Evolutionary conservation across 805 yeast species (phyloP), one percentile per base, ranked within the genome.

Genomic region (Zygotorulaspora florentina): DNA sequence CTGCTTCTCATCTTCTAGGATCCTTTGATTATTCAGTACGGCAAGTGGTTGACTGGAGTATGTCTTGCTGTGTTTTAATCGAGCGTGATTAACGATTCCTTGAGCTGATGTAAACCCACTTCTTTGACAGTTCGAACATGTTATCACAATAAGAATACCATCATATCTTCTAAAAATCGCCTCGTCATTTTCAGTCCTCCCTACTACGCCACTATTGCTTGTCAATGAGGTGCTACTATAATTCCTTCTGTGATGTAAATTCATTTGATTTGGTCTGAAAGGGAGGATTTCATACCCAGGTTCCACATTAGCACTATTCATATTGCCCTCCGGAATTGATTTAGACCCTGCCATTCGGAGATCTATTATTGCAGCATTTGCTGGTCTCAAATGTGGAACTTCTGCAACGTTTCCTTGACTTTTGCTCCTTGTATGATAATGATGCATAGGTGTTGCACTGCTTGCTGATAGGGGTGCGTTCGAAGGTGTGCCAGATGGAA

Each of bases 101-200:
- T 86, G 93, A 0, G 89, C 87, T 11, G 85, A 78, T 8, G 87
- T 81, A 58, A 86, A 86, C 50, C 84, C 85, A 35, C 80, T 73
- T 42, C 90, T 64, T 9, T 71, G 74, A 64, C 95, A 86, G 41
- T 73, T 76, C 1, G 81, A 77, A 61, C 95, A 86, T 8, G 79
- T 80, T 30, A 86, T 70, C 40, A 80, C 72, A 2, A 86, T 88
- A 16, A 83, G 65, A 1, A 83, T 71, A 2, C 90, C 90, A 61
- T 86, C 93, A 4, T 83, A 77, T 49, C 88, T 63, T 50, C 81
- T 70, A 56, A 81, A 83, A 2, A 83, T 72, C 53, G 87, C 81
- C 17, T 68, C 64, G 39, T 67, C 64, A 13, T 66, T 52, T 2
- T 70, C 71, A 16, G 68, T 58, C 13, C 65, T 58, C 18, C 72